Evolutionary conservation across 305 asterid species (phyloP).

Genomic region (Withania somnifera): DNA sequence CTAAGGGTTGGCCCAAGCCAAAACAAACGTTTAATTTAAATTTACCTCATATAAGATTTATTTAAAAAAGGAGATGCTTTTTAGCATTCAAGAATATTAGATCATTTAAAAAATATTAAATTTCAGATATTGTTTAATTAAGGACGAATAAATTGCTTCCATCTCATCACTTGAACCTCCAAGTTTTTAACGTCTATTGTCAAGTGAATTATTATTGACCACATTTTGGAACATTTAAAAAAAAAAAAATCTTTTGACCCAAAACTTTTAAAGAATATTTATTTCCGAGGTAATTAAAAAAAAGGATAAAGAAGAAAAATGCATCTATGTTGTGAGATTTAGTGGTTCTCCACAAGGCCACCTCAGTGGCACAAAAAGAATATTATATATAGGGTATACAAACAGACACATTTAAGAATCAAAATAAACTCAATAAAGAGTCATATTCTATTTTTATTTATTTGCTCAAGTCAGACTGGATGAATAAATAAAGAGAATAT

Average conservation of each 20-base stretch:
- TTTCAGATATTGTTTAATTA: too few species aligned
- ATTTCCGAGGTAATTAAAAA: neutral
- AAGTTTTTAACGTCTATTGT: neutral
- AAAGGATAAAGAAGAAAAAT: neutral
- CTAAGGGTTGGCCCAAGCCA: neutral
- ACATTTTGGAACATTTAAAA: neutral
- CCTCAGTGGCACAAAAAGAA: neutral
- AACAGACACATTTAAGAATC: neutral
- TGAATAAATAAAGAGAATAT: neutral
- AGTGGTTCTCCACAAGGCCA: neutral
- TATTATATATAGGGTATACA: neutral
- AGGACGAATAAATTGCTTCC: neutral
- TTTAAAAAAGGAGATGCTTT: too few species aligned
- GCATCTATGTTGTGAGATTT: neutral
- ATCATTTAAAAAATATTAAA: too few species aligned
- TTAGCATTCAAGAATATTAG: too few species aligned
- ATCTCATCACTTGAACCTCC: neutral
- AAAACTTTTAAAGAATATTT: neutral
- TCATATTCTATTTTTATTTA: neutral
- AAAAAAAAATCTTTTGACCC: neutral
- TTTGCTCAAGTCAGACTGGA: neutral
- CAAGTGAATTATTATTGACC: neutral
- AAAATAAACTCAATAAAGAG: neutral
- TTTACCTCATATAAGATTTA: neutral
- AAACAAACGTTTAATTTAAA: neutral